Base-by-base conservation (phyloP, 352 stramenopile species). In the Globisporangium viniferum region DNA sequence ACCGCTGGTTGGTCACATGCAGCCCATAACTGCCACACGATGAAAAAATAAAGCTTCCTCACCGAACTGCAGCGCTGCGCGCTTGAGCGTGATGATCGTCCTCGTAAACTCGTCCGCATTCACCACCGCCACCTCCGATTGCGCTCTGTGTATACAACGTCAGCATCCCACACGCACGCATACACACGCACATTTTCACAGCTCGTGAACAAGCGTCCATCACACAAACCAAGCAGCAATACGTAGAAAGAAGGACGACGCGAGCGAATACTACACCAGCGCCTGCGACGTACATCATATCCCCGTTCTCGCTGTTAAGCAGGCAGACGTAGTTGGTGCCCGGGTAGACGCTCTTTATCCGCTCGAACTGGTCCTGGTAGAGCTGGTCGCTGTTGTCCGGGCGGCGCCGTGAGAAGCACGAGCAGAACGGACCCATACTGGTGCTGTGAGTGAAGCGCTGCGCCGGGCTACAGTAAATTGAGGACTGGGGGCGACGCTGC, bases 291-390 rank as follows among this genome's bases (percentile, higher is more conserved):
- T 73, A 94, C 86, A 95, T 91, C 70, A 95, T 88, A 48, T 93
- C 86, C 53, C 86, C 88, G 31, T 66, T 91, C 56, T 85, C 79
- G 62, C 77, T 81, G 79, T 93, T 84, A 51, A 95, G 70, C 59
- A 95, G 64, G 74, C 88, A 95, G 36, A 91, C 76, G 72, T 94
- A 95, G 59, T 82, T 80, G 18, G 88, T 95, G 57, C 88, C 87
- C 5, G 85, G 87, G 73, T 89, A 95, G 44, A 91, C 78, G 58
- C 59, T 67, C 57, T 85, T 77, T 57, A 95, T 88, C 57, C 83
- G 81, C 57, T 92, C 82, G 61, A 95, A 92, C 72, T 93, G 85
- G 62, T 92, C 87, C 27, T 88, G 59, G 72, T 89, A 92, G 29
- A 78, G 81, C 74, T 68, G 74, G 66, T 82, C 75, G 33, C 74